Evolutionary conservation across 139 green algal genomes (phyloP), one percentile per base, ranked within the genome.

Genomic region (Micractinium sp.): DNA sequence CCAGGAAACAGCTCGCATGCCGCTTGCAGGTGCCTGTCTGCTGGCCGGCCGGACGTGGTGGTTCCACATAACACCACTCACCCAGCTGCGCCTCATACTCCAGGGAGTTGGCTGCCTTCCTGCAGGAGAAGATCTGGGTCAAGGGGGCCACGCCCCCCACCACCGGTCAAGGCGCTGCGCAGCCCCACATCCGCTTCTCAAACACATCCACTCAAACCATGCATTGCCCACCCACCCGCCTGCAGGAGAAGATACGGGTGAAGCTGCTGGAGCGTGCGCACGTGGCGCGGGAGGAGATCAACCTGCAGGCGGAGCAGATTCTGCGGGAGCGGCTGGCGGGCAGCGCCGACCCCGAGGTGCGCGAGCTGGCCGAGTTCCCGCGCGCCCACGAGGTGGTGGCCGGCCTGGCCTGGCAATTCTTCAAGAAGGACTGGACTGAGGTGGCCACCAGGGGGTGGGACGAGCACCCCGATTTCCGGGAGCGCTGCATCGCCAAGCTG

Each of bases 401-500:
- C 16, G 85, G 85, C 22, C 85, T 88, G 23, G 71, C 47, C n/a
- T 88, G 85, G 85, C 85, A 88, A 69, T 82, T 53, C 41, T 88
- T 82, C 85, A 88, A 88, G 13, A 87, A 87, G 83, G 83, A 87
- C 19, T 87, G 83, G 83, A 23, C 14, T 27, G 78, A 84, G 20
- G 78, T 88, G 85, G 33, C 71, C 41, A 73, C 71, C 0, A 9
- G 2, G 1, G 69, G 85, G 18, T 82, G 41, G 41, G 41, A 88
- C 7, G n/a, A 73, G 31, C 71, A 82, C 41, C 71, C 85, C 1
- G 41, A 71, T 7, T 88, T 88, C 74, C 29, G 71, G 31, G 31
- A 88, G 19, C 85, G 85, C 39, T 69, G 53, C 71, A 33, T 88
- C 23, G 23, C 15, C n/a, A 88, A 88, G 71, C 36, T 88, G 61